Percentiles rank a stretch among this genome's conserved stretches.
phyloP scores from a whole-genome alignment of 2,329 filamentous ascomycete species.

The Venturia pyrina region DNA sequence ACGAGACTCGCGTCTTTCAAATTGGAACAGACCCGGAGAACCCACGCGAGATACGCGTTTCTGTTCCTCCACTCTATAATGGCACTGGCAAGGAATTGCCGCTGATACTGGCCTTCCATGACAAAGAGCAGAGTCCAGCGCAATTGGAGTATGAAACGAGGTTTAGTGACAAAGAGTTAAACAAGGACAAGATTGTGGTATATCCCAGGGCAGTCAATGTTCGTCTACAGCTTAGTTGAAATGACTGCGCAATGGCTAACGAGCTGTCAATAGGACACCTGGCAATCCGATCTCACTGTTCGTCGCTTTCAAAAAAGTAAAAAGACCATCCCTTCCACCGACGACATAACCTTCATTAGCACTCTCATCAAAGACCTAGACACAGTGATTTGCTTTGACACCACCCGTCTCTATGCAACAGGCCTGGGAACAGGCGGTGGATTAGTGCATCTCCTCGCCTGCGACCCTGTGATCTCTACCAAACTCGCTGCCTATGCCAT shows the following conservation, averaged over 20 bases:
- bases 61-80: constrained; percentile 1
- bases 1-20: constrained; percentile 7
- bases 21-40: constrained; percentile 7
- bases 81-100: background rate
- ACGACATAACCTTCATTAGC: background rate
- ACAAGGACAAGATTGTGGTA: constrained; percentile 6
- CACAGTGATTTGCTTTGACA: constrained; percentile 11
- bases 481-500: constrained; percentile 8
- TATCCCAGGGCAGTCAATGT: constrained; percentile 9
- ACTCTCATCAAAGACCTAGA: constrained; percentile 7
- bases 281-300: constrained; percentile 8
- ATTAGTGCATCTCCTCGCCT: constrained; percentile 9
- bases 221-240: background rate
- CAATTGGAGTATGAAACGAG: background rate
- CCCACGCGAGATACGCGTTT: constrained; percentile 6
- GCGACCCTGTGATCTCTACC: constrained; percentile 5
- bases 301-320: background rate
- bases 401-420: constrained; percentile 5
- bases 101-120: constrained; percentile 7
- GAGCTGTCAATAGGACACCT: background rate
- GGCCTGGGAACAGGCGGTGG: constrained; percentile 12
- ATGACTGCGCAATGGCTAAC: background rate
- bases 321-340: background rate
- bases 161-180: constrained; percentile 1
- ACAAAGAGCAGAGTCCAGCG: constrained; percentile 4